Evolutionary conservation across 1,139 yeast species (phyloP), one percentile per base, ranked within the genome.

Genomic region (Yamadazyma taylorii): DNA sequence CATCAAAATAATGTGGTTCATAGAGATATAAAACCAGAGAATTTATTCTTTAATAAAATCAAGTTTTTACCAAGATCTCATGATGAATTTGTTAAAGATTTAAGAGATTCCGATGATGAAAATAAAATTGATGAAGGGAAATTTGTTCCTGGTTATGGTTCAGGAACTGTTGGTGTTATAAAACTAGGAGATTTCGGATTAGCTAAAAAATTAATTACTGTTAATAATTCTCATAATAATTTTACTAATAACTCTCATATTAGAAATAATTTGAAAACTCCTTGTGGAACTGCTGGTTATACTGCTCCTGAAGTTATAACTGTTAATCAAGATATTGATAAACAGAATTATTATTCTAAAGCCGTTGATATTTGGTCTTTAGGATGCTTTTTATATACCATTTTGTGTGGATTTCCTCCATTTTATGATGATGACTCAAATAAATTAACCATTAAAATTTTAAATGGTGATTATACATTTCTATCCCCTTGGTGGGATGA

Each of bases 401-500:
- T 89, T 22, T 64, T 90, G 33, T 89, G 97, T 66, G 97, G 97
- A 4, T 90, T 90, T 62, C 97, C 97, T 1, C 97, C 97, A 14
- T 90, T 90, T 58, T 90, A 87, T 62, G 96, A 90, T 58, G 96
- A 89, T 49, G 79, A 82, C 51, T 82, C 86, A 45, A 87, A 85
- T 47, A 75, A 76, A n/a, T 65, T 90, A 45, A 86, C 96, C 1
- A 79, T 76, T 50, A 89, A 89, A 58, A 95, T 90, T 30, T 80
- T 94, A 10, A 72, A 72, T 37, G 97, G 97, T 19, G 85, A 87
- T 50, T 90, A 75, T 57, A 82, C 85, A 12, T 90, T 89, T 58
- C 66, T 90, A 41, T 69, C 79, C 40, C 97, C 97, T 0, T 90
- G 97, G 97, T 90, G 97, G 97, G 97, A 90, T 60, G 96, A 90